Evolutionary conservation across 345 rosid species (phyloP), one percentile per base, ranked within the genome.

Genomic region (Pelargonium nanum): DNA sequence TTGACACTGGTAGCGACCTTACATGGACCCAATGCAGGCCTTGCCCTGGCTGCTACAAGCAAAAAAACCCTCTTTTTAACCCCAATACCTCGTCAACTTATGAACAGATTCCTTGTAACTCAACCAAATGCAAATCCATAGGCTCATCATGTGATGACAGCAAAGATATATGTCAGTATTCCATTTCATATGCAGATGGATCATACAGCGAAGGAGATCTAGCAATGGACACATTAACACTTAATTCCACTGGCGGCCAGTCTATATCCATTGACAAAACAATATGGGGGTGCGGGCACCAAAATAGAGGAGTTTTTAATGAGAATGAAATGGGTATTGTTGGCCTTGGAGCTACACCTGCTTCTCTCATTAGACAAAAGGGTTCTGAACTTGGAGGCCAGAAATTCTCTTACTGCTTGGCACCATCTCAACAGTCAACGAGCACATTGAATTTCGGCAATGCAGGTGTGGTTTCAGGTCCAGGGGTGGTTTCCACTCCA

Each of bases 1-100:
- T 70, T 6, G 79, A 70, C 58, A 77, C 78, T 0, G 76, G 78
- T n/a, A 74, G 74, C 22, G 78, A 77, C 22, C 78, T 77, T 19
- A 15, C 69, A 48, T 78, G 82, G 82, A 52, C 72, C 6, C 79
- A 74, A 55, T 78, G 82, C 55, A 22, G 21, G 24, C 60, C 72
- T 34, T 78, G 82, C 66, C 19, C 26, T 6, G 57, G 26, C 16
- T 74, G 79, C 52, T 78, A 56, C 55, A 9, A 63, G 19, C 82
- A 74, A 28, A 15, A 2, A 0, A 25, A 20, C 0, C 77, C 79
- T 1, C 17, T 71, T 24, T 72, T 44, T 1, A 56, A 78, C 32
- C 77, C 77, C 0, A 1, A 32, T 0, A 1, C 15, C 5, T 78
- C 79, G 4, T 60, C 67, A 0, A 59, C 77, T 1, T 74, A 62